phyloP scores from a whole-genome alignment of 495 filamentous ascomycete genomes.

The Aspergillus egyptiacus region DNA sequence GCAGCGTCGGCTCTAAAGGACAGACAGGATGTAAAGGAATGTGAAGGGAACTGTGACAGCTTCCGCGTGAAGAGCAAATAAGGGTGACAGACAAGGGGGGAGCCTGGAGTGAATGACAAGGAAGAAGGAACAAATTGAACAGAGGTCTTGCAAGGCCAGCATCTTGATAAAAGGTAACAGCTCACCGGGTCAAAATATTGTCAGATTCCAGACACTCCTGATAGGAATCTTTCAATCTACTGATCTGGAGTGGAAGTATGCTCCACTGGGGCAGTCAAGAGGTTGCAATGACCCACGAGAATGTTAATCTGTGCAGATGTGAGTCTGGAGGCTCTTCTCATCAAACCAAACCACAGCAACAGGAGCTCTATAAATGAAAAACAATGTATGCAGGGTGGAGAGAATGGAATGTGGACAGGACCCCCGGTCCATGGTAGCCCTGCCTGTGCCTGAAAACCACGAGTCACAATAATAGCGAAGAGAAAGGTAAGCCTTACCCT shows the following conservation, averaged over 20 bases:
- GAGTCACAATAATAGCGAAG: conserved; percentile 1
- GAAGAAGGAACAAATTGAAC: conserved; percentile 1
- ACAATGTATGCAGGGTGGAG: conserved; percentile 21
- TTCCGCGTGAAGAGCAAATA: neutral
- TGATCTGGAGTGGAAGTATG: conserved; percentile 12
- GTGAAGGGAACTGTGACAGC: conserved; percentile 1
- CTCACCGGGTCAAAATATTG: conserved; percentile 12
- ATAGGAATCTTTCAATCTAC: conserved; percentile 17
- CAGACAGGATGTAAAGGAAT: conserved; percentile 1
- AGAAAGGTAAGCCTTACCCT: too few relatives aligned
- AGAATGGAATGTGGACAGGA: conserved; percentile 18
- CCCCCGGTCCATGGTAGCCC: neutral
- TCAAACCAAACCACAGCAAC: conserved; percentile 13
- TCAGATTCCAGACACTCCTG: conserved; percentile 16
- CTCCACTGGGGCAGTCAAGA: conserved; percentile 3
- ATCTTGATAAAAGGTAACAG: conserved; percentile 11
- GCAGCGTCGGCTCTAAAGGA: too few relatives aligned
- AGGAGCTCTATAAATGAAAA: conserved; percentile 6
- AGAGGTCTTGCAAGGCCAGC: neutral
- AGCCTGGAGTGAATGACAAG: neutral
- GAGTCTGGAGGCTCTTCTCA: conserved; percentile 2
- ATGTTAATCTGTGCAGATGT: conserved; percentile 16
- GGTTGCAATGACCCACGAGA: conserved; percentile 14
- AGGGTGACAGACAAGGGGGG: neutral
- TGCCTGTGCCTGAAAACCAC: neutral